Percentiles rank a stretch among this genome's conserved stretches.
phyloP scores from a whole-genome alignment of 2,329 filamentous ascomycete genomes.

The Immersiporthe knoxdaviesiana region DNA sequence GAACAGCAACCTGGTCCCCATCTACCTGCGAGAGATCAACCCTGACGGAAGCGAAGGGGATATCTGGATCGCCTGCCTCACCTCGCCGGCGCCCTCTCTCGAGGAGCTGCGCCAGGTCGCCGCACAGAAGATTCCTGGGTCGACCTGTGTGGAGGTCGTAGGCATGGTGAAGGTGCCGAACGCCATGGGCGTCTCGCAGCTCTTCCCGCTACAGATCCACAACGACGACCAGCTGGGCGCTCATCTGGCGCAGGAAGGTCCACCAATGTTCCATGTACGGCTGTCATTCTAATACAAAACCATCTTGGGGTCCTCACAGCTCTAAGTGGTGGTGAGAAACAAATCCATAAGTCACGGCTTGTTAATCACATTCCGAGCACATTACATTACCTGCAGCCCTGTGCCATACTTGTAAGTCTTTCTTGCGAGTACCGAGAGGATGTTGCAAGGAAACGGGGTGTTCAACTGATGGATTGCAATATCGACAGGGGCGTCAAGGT shows the following conservation, averaged over 20 bases:
- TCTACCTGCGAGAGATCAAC: conserved; percentile 72
- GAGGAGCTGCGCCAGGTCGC: conserved; percentile 66
- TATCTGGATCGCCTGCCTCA: conserved; percentile 70
- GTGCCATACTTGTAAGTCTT: not conserved
- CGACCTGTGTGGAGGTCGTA: conserved; percentile 63
- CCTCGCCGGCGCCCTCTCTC: conserved; percentile 57
- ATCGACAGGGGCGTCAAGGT: not conserved
- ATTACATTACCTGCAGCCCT: not conserved
- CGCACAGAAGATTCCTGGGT: conserved; percentile 62
- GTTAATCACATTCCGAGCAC: not conserved
- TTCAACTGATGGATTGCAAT: not conserved
- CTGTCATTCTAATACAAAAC: conserved; percentile 17
- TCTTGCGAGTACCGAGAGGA: too few species aligned
- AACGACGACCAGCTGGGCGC: conserved; percentile 72
- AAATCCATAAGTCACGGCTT: not conserved
- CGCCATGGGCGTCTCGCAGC: conserved; percentile 57
- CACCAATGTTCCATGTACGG: conserved; percentile 50
- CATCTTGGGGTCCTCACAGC: not conserved
- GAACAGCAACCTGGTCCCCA: conserved; percentile 45
- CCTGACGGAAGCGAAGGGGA: conserved; percentile 56
- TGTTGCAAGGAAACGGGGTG: not conserved
- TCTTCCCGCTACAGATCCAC: conserved; percentile 67
- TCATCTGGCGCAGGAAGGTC: conserved; percentile 65
- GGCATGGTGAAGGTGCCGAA: conserved; percentile 59
- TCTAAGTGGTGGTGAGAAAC: not conserved